phyloP scores from a whole-genome alignment of 441 rosid species.

The Populus hybrid region DNA sequence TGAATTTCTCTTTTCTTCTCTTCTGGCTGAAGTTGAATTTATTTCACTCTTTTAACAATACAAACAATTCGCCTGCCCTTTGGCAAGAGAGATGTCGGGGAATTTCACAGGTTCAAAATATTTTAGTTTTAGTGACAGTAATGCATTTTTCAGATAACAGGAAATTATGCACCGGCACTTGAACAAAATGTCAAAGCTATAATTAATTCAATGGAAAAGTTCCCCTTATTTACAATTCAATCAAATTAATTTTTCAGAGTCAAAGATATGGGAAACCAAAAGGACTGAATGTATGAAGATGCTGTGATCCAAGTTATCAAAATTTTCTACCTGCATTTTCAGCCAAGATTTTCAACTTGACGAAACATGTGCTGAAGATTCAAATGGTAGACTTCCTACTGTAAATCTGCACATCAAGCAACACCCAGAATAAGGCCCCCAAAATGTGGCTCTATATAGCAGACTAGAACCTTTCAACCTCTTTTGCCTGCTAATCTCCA shows the following conservation, averaged over 20 bases:
- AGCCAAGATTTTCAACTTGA: slow-evolving; percentile 35
- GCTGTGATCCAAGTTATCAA: slow-evolving; percentile 28
- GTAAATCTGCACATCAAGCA: slow-evolving; percentile 32
- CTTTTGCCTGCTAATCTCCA: background rate
- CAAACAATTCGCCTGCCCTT: background rate
- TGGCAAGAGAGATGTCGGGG: background rate
- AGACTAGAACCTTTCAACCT: background rate
- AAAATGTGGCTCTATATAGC: background rate
- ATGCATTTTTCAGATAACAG: background rate
- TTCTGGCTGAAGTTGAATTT: too few species aligned
- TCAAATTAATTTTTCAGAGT: slow-evolving; percentile 27
- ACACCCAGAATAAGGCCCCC: slow-evolving; percentile 3
- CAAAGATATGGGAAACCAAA: slow-evolving; percentile 11
- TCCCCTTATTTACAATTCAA: slow-evolving; percentile 33
- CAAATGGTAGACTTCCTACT: slow-evolving; percentile 12
- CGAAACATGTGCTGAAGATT: slow-evolving; percentile 4
- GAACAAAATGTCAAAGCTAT: slow-evolving; percentile 13
- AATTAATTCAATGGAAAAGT: slow-evolving; percentile 3
- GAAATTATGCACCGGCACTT: background rate
- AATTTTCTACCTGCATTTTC: slow-evolving; percentile 27
- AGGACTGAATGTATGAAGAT: slow-evolving; percentile 20
- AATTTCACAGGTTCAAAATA: background rate
- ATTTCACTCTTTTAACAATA: background rate
- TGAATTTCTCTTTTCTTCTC: too few species aligned
- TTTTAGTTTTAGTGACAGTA: background rate